Evolutionary conservation across 345 rosid genomes (phyloP), one percentile per base, ranked within the genome.

Genomic region (Camelina sativa): DNA sequence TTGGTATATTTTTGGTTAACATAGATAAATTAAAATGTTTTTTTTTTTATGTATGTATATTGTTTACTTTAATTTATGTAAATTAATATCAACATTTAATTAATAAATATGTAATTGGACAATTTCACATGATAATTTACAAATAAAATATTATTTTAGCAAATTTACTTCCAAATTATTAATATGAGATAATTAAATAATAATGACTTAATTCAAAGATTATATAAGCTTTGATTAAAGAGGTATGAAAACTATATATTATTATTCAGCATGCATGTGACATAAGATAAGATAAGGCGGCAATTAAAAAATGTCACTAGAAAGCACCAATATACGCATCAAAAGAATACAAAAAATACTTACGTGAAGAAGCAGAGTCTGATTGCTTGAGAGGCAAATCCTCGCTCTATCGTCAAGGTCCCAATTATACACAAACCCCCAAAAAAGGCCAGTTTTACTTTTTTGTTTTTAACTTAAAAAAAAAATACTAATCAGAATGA

Each of bases 331-430:
- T 34, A 7, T 34, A 34, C 37, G 1, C 37, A 34, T 7, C 40
- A 17, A 59, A 67, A 69, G 7, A 62, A 63, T 23, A 63, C 65
- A 76, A 57, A 50, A 40, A 11, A 54, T 46, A 3, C 80, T 70
- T 70, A 76, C 80, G 38, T 71, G 72, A 15, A 62, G 72, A 10
- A 62, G 54, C 75, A 70, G 1, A 56, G 76, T 76, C 23, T 63
- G 71, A 71, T 76, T 76, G 80, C 61, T 76, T 2, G 80, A 64
- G 67, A 48, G 3, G 48, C 53, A 37, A 47, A 76, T 78, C 73
- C 75, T 64, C 32, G 62, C 78, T 52, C 97, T 87, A 81, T 63
- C 40, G 8, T 28, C 56, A 12, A 23, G 75, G 75, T 11, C 66
- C 71, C 75, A 62, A 1, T 43, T 44, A 12, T 1, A 12, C 72